phyloP scores from a whole-genome alignment of 768 basidiomycete species.

The Gymnopilus junonius region DNA sequence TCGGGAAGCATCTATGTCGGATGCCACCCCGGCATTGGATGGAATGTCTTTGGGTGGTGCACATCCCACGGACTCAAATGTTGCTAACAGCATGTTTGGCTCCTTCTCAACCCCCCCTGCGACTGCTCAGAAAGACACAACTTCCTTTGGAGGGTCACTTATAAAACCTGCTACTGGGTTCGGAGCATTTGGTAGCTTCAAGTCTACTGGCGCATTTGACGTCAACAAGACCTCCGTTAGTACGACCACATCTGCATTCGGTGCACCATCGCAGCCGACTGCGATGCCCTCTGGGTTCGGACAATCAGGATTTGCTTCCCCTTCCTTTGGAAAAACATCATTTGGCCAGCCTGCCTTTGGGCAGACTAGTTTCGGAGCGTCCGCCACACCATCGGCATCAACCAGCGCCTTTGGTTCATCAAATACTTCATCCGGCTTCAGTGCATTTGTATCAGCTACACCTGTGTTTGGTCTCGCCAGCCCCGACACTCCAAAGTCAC shows the following conservation, averaged over 20 bases:
- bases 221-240: slow-evolving; percentile 17
- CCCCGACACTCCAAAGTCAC: background rate
- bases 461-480: background rate
- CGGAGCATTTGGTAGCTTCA: slow-evolving; percentile 35
- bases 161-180: slow-evolving; percentile 42
- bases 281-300: slow-evolving; percentile 36
- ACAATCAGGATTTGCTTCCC: slow-evolving; percentile 38
- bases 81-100: slow-evolving; percentile 42
- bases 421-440: slow-evolving; percentile 25
- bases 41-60: slow-evolving; percentile 36
- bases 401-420: slow-evolving; percentile 27
- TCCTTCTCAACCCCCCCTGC: slow-evolving; percentile 30
- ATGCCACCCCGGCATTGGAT: slow-evolving; percentile 42
- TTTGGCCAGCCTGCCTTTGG: slow-evolving; percentile 39
- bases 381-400: slow-evolving; percentile 8
- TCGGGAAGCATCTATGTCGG: slow-evolving; percentile 53
- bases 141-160: slow-evolving; percentile 32
- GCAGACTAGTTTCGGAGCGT: slow-evolving; percentile 16
- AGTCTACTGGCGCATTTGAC: slow-evolving; percentile 22
- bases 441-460: slow-evolving; percentile 27
- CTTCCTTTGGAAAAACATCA: slow-evolving; percentile 37
- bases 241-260: slow-evolving; percentile 22
- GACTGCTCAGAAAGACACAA: slow-evolving; percentile 21
- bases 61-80: slow-evolving; percentile 28
- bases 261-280: slow-evolving; percentile 9